A percentile compares a stretch with the other conserved stretches of the same genome.
Conservation (phyloP, 768 basidiomycete species). For the Porphyrellus cyaneotinctus region DNA sequence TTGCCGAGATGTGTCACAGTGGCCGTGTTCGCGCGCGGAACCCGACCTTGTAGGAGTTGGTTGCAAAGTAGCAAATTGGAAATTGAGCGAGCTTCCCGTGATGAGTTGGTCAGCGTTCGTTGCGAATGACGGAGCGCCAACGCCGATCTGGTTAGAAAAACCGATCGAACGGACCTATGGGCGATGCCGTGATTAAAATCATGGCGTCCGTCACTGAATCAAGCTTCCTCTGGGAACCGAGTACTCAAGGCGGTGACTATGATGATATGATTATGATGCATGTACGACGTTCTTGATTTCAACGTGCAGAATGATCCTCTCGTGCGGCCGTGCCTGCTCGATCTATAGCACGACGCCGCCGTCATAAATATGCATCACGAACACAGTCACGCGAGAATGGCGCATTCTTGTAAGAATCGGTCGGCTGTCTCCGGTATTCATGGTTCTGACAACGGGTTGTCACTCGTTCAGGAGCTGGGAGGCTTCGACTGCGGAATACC, state of each 20-base stretch:
- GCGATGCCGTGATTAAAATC: constrained; percentile 15
- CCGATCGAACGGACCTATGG: constrained; percentile 14
- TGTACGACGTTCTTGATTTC: no score
- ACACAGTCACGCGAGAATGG: background rate
- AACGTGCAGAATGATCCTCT: no score
- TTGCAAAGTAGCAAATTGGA: constrained; percentile 18
- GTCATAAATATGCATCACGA: constrained; percentile 2
- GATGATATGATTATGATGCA: background rate
- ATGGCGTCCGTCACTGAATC: constrained; percentile 2
- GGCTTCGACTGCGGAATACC: constrained; percentile 2
- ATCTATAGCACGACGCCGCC: constrained; percentile 18
- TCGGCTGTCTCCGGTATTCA: constrained; percentile 14
- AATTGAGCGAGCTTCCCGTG: constrained; percentile 20
- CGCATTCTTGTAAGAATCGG: constrained; percentile 10
- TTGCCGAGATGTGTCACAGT: constrained; percentile 18
- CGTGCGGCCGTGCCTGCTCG: constrained; percentile 5
- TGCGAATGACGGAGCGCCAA: constrained; percentile 13
- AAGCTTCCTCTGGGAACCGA: constrained; percentile 14
- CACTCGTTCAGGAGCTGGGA: background rate
- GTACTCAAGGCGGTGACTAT: background rate
- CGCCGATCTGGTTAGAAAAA: constrained; percentile 20
- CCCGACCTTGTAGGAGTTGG: constrained; percentile 14
- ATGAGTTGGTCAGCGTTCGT: background rate
- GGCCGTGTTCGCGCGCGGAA: constrained; percentile 18
- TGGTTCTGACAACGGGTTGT: constrained; percentile 1